A percentile compares a stretch with the other conserved stretches of the same genome.
Conservation (phyloP, 108 stramenopile species). For the Cyclostephanos tholiformis region DNA sequence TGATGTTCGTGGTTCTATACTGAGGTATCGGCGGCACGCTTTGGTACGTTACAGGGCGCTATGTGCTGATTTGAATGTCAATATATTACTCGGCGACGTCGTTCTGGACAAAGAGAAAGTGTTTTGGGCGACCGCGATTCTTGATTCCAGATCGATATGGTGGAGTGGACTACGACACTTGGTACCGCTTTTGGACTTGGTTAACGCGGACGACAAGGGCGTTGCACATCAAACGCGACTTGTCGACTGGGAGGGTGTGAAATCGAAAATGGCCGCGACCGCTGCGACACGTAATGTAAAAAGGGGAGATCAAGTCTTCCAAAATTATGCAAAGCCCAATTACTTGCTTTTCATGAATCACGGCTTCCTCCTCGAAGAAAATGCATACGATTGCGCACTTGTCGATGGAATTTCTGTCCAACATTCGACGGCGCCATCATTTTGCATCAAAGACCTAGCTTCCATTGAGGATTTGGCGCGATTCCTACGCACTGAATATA, state of each 20-base stretch:
- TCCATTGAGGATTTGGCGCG: conserved; percentile 29
- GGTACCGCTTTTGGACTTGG: conserved; percentile 80
- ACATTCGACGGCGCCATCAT: conserved; percentile 23
- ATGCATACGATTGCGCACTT: conserved; percentile 58
- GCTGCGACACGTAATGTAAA: conserved; percentile 44
- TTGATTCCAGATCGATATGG: conserved; percentile 80
- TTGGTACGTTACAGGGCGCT: conserved; percentile 23
- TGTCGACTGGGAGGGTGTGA: conserved; percentile 3
- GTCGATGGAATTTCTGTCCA: conserved; percentile 25
- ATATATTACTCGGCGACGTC: background rate
- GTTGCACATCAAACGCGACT: conserved; percentile 30
- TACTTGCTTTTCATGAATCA: conserved; percentile 73
- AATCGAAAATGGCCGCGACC: conserved; percentile 55
- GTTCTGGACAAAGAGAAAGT: conserved; percentile 35
- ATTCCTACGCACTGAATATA: conserved; percentile 29
- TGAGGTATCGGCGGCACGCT: conserved; percentile 29
- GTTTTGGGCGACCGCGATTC: conserved; percentile 67
- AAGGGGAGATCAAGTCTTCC: conserved; percentile 65
- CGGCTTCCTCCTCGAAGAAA: conserved; percentile 65
- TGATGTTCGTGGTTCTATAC: conserved; percentile 39
- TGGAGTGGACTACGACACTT: conserved; percentile 75
- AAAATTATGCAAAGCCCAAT: conserved; percentile 83
- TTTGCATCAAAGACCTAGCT: conserved; percentile 34
- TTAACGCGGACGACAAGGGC: conserved; percentile 50
- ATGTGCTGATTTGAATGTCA: conserved; percentile 24